phyloP scores from a whole-genome alignment of 2,329 filamentous ascomycete species.

The Xylariaceae sp. region DNA sequence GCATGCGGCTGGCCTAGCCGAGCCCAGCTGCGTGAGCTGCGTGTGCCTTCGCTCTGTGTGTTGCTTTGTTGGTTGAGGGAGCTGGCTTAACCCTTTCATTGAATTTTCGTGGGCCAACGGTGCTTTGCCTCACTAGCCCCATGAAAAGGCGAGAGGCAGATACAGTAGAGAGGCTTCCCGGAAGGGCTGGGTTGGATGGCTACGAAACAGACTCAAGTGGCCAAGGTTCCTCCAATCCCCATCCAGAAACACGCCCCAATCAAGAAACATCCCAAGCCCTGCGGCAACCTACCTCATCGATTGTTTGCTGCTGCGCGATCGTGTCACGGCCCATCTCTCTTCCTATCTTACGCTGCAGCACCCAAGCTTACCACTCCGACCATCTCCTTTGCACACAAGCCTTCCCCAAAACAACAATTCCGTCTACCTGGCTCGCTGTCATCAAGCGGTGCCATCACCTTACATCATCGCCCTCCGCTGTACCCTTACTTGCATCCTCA shows the following conservation, averaged over 20 bases:
- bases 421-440: conserved; percentile 1
- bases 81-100: conserved; percentile 10
- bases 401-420: conserved; percentile 23
- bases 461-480: not conserved
- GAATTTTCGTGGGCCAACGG: conserved; percentile 3
- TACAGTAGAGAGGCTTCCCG: conserved; percentile 1
- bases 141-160: not conserved
- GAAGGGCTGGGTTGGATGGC: conserved; percentile 10
- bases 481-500: not conserved
- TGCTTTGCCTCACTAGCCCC: not conserved
- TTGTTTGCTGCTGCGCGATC: conserved; percentile 21
- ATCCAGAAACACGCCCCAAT: conserved; percentile 18
- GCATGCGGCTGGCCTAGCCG: conserved; percentile 13
- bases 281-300: conserved; percentile 19
- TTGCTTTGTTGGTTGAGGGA: conserved; percentile 11
- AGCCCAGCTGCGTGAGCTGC: conserved; percentile 12
- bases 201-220: conserved; percentile 24
- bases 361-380: not conserved
- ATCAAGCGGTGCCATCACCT: conserved; percentile 3
- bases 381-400: conserved; percentile 19
- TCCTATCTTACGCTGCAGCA: conserved; percentile 16
- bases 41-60: not conserved
- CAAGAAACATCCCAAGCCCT: conserved; percentile 15
- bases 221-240: conserved; percentile 26
- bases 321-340: conserved; percentile 19